Conservation (phyloP, 352 stramenopile species). For the Halophytophthora polymorphica region DNA sequence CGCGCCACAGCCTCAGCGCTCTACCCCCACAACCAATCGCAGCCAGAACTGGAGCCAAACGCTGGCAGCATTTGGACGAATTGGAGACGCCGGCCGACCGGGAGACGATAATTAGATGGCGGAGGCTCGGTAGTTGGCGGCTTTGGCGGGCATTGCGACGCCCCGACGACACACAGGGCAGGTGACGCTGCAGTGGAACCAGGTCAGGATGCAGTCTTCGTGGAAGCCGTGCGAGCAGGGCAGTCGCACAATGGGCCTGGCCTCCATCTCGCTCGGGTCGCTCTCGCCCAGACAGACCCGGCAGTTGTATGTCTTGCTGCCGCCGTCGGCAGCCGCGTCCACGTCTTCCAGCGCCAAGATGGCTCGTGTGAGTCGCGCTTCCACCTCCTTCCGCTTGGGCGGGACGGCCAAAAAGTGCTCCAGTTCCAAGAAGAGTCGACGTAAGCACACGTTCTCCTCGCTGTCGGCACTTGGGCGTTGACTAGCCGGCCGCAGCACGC, state of each 20-base stretch:
- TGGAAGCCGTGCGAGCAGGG: slow-evolving; percentile 53
- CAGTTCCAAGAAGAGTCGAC: slow-evolving; percentile 17
- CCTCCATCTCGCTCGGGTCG: background rate
- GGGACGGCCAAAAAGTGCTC: slow-evolving; percentile 29
- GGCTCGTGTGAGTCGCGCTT: slow-evolving; percentile 15
- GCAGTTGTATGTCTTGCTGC: slow-evolving; percentile 6
- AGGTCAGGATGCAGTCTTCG: slow-evolving; percentile 58
- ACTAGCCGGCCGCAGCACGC: slow-evolving; percentile 8
- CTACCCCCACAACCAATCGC: no score
- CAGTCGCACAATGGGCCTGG: slow-evolving; percentile 30
- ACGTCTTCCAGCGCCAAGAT: slow-evolving; percentile 18
- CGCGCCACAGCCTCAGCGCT: no score
- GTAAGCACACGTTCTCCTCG: slow-evolving; percentile 13
- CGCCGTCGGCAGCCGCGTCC: background rate
- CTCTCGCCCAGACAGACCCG: slow-evolving; percentile 21
- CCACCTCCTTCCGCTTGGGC: slow-evolving; percentile 26
- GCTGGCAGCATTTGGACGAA: no score
- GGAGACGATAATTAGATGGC: no score
- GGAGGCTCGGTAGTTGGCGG: no score
- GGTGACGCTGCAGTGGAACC: slow-evolving; percentile 46
- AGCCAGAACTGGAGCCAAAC: no score
- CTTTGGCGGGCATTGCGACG: slow-evolving; percentile 5
- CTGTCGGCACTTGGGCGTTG: slow-evolving; percentile 6
- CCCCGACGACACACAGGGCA: slow-evolving; percentile 44
- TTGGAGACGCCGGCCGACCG: no score